Percentiles rank a stretch among this genome's conserved stretches.
Evolutionary conservation across 805 yeast genomes (phyloP).

Genomic region (Yamadazyma phyllophila): DNA sequence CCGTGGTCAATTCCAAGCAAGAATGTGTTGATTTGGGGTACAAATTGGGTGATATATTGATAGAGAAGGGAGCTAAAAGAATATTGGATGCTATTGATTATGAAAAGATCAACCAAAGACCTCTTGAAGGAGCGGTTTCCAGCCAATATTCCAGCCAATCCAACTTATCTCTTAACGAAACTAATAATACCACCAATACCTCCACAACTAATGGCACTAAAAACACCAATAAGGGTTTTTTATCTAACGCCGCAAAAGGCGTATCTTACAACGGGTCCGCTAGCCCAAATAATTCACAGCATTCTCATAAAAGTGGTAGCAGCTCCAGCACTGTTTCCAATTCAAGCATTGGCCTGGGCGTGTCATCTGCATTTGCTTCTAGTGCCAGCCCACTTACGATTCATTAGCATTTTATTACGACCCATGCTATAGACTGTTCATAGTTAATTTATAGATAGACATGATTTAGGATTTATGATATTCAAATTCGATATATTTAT

Average conservation of each 20-base stretch:
- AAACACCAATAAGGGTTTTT: not conserved
- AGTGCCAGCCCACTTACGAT: constrained; percentile 4
- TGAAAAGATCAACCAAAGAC: constrained; percentile 52
- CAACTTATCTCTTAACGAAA: too few species aligned
- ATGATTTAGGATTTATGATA: not conserved
- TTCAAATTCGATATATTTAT: not conserved
- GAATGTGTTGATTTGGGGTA: constrained; percentile 75
- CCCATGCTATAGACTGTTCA: not conserved
- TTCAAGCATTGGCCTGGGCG: not conserved
- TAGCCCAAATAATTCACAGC: not conserved
- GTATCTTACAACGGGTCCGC: not conserved
- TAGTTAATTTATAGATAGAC: not conserved
- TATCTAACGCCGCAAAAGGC: too few species aligned
- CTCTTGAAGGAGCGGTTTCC: constrained; percentile 11
- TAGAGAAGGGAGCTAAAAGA: constrained; percentile 74
- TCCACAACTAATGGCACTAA: not conserved
- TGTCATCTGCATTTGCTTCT: not conserved
- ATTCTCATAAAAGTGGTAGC: not conserved
- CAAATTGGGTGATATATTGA: constrained; percentile 62
- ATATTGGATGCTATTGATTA: constrained; percentile 80
- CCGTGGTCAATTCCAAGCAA: constrained; percentile 37
- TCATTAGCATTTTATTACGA: not conserved
- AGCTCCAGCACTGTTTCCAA: not conserved
- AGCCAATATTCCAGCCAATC: not conserved
- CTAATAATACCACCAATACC: not conserved